Evolutionary conservation across 179 eudicot species (phyloP).

Genomic region (Gypsophila paniculata): DNA sequence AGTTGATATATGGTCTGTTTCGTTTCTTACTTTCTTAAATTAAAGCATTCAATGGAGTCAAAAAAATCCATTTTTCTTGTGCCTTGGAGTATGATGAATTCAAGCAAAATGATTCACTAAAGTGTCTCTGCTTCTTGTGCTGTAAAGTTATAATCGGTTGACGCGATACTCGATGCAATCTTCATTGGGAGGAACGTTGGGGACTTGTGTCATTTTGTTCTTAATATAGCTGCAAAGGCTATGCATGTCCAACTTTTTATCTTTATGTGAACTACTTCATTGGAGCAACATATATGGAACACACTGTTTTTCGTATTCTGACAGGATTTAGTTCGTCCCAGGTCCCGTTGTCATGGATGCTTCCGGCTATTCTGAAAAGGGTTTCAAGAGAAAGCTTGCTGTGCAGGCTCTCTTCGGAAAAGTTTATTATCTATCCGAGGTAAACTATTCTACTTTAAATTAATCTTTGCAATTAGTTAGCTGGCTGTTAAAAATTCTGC

Average conservation of each 20-base stretch:
- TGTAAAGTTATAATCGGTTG: not conserved
- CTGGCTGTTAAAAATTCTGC: not conserved
- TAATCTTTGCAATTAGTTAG: constrained; percentile 3
- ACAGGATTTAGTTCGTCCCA: constrained; percentile 34
- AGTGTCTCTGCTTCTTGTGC: too few species aligned
- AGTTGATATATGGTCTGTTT: not conserved
- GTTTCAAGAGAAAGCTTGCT: constrained; percentile 87
- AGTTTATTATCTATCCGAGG: constrained; percentile 89
- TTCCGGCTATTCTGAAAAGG: constrained; percentile 88
- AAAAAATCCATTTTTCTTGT: too few species aligned
- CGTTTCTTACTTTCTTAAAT: not conserved
- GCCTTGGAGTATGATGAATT: too few species aligned
- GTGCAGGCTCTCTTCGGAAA: constrained; percentile 92
- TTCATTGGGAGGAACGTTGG: not conserved
- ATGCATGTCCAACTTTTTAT: constrained; percentile 4
- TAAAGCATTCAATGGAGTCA: too few species aligned
- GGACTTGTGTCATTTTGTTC: not conserved
- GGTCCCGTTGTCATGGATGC: constrained; percentile 96
- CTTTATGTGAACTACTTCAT: not conserved
- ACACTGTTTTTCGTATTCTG: constrained; percentile 18
- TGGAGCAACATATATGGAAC: not conserved
- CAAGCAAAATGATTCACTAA: too few species aligned
- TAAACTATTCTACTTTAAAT: constrained; percentile 24
- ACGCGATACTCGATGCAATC: not conserved
- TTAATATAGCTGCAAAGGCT: not conserved